Conservation (phyloP, 192 early-diverging fungal genomes). For the Backusella macrospora region DNA sequence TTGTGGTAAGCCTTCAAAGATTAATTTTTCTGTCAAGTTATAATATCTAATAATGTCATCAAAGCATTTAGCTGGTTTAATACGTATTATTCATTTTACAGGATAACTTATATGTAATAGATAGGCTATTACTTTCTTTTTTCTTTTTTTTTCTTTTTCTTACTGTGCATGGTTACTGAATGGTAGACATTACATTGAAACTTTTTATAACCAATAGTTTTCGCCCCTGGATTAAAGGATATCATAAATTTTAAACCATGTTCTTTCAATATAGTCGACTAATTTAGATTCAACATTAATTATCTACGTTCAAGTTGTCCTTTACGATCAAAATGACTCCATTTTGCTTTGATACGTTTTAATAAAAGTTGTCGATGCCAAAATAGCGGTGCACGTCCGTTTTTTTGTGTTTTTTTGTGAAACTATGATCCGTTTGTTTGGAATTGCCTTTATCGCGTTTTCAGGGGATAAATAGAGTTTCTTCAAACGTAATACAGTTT, state of each 20-base stretch:
- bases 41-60: conserved; percentile 55
- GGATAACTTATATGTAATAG: conserved; percentile 12
- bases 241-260: conserved; percentile 66
- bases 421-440: conserved; percentile 81
- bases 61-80: conserved; percentile 56
- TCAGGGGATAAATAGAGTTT: conserved; percentile 57
- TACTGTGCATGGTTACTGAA: conserved; percentile 51
- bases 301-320: conserved; percentile 53
- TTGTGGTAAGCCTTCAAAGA: conserved; percentile 58
- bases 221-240: conserved; percentile 1
- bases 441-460: conserved; percentile 56
- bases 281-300: conserved; percentile 53
- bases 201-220: conserved; percentile 25
- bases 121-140: no score
- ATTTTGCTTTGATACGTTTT: conserved; percentile 52
- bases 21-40: conserved; percentile 49
- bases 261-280: conserved; percentile 59
- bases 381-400: conserved; percentile 58
- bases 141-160: no score
- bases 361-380: conserved; percentile 76
- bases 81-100: conserved; percentile 51
- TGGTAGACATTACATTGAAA: conserved; percentile 53
- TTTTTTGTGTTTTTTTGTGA: conserved; percentile 53
- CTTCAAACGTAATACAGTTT: conserved; percentile 57
- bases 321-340: conserved; percentile 49